Evolutionary conservation across 345 rosid genomes (phyloP).

Genomic region (Sonneratia alba): DNA sequence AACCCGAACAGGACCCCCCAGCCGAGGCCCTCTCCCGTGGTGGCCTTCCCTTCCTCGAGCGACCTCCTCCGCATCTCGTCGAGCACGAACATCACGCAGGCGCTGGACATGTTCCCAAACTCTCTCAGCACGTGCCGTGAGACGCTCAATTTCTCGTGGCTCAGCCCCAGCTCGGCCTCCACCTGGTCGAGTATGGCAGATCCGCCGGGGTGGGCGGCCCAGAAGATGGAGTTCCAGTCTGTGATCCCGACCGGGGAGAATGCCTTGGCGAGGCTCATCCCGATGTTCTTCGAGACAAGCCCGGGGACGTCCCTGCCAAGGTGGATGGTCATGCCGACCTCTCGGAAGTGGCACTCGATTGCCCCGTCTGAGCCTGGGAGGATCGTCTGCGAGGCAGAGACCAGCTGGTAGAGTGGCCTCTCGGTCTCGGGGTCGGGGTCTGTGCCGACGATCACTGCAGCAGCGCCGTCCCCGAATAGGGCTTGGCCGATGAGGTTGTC

Average conservation of each 20-base stretch:
- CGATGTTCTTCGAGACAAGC: constrained; percentile 52
- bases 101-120: constrained; percentile 72
- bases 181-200: constrained; percentile 49
- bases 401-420: background rate
- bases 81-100: constrained; percentile 52
- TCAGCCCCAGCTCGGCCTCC: constrained; percentile 35
- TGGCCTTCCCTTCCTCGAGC: constrained; percentile 26
- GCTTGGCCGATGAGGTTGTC: constrained; percentile 35
- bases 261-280: constrained; percentile 44
- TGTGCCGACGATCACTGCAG: background rate
- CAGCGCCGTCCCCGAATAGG: constrained; percentile 4
- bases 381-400: constrained; percentile 1
- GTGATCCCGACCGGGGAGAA: constrained; percentile 49
- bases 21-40: constrained; percentile 66
- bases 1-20: constrained; percentile 73
- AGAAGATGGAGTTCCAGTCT: constrained; percentile 69
- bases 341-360: constrained; percentile 51
- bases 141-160: constrained; percentile 38
- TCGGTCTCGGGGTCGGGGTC: background rate
- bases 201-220: constrained; percentile 70
- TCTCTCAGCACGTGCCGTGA: constrained; percentile 50
- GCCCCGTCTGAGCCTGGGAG: constrained; percentile 16
- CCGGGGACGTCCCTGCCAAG: constrained; percentile 45
- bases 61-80: constrained; percentile 63
- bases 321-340: constrained; percentile 52